These are phyloP conservation scores for Penicillium brasilianum DNA, from an alignment of 2,329 filamentous ascomycete genomes.

Conservation along the genomic window DNA sequence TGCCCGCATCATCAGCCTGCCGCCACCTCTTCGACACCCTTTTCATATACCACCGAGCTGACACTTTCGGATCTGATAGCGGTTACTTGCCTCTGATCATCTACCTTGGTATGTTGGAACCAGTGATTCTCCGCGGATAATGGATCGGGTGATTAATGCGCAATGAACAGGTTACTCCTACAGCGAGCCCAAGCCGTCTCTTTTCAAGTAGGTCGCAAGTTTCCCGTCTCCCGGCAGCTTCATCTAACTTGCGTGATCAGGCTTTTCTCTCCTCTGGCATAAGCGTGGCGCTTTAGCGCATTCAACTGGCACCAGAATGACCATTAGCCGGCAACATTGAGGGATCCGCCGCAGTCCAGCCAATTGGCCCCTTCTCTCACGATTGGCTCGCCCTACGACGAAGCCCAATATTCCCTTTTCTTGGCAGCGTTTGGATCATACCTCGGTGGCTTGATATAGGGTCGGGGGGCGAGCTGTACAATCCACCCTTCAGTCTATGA, in stretches of 20 bases:
- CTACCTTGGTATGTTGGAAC: conserved; percentile 75
- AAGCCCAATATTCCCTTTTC: not conserved
- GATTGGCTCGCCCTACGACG: not conserved
- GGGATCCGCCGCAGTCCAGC: not conserved
- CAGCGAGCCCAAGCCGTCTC: conserved; percentile 85
- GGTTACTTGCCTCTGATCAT: conserved; percentile 96
- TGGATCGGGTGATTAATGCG: conserved; percentile 25
- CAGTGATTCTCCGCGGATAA: not conserved
- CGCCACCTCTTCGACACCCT: not conserved
- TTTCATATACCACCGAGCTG: conserved; percentile 20
- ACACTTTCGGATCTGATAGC: conserved; percentile 54
- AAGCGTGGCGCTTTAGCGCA: conserved; percentile 24
- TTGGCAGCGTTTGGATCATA: not conserved
- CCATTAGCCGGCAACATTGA: not conserved
- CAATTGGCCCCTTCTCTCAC: not conserved
- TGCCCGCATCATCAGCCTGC: not conserved
- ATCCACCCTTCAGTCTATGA: conserved; percentile 18
- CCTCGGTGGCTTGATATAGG: not conserved
- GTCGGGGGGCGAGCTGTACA: conserved; percentile 11
- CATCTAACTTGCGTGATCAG: conserved; percentile 32
- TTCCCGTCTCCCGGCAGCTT: conserved; percentile 29
- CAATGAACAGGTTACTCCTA: conserved; percentile 77
- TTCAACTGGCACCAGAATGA: not conserved
- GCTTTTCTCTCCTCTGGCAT: conserved; percentile 52
- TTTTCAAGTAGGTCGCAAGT: conserved; percentile 65